Percentiles rank a stretch among this genome's conserved stretches.
Evolutionary conservation across 768 basidiomycete genomes (phyloP).

Genomic region (Cystofilobasidium ferigula): DNA sequence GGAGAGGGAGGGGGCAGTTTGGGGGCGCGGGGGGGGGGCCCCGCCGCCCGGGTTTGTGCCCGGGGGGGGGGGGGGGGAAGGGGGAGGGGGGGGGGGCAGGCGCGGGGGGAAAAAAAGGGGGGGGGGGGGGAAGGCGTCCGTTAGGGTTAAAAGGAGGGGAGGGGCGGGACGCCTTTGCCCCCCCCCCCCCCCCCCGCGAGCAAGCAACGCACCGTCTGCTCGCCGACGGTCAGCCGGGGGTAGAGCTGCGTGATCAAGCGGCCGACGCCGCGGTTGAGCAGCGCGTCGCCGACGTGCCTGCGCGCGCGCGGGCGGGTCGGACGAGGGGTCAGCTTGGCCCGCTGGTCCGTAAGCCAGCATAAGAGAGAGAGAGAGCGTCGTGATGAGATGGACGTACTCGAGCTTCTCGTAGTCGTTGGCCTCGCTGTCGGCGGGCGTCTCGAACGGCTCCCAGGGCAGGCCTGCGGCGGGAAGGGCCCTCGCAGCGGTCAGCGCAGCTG

Average conservation of each 20-base stretch:
- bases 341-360: neutral
- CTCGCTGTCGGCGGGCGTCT: neutral
- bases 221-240: neutral
- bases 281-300: slow-evolving; percentile 8
- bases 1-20: too few relatives aligned
- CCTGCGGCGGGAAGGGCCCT: neutral
- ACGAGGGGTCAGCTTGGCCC: too few relatives aligned
- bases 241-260: neutral
- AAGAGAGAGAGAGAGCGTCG: too few relatives aligned
- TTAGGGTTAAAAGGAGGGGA: neutral
- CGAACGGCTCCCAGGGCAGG: neutral
- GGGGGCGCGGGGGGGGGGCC: too few relatives aligned
- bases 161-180: too few relatives aligned
- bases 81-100: neutral
- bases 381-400: neutral
- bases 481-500: too few relatives aligned
- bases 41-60: too few relatives aligned
- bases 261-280: slow-evolving; percentile 1
- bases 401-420: slow-evolving; percentile 8
- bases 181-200: too few relatives aligned
- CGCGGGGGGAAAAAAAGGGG: too few relatives aligned
- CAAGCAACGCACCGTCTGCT: slow-evolving; percentile 10
- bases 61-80: neutral
- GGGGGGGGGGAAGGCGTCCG: too few relatives aligned
- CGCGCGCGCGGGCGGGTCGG: neutral